Conservation (phyloP, 75 land plant genomes). For the Selaginella tamariscina region DNA sequence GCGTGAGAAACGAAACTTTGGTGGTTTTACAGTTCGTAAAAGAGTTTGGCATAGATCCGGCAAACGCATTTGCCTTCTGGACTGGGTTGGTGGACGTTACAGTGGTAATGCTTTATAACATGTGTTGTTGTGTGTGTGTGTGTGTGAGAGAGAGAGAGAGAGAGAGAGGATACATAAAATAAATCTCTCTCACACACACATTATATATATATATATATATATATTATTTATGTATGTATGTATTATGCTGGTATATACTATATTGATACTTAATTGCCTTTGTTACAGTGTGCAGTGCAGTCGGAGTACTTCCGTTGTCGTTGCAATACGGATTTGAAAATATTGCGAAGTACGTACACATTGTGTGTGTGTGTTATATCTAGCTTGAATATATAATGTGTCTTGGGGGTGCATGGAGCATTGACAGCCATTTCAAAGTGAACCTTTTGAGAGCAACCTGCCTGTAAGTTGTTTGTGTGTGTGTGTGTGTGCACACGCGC, state of each 20-base stretch:
- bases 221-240: too few species aligned
- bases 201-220: too few species aligned
- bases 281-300: slow-evolving; percentile 9
- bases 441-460: slow-evolving; percentile 7
- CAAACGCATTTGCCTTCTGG: slow-evolving; percentile 6
- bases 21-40: slow-evolving; percentile 29
- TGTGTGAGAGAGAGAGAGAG: too few species aligned
- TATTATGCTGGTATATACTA: too few species aligned
- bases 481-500: neutral
- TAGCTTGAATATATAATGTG: neutral
- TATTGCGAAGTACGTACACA: neutral
- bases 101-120: slow-evolving; percentile 12
- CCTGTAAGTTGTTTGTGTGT: neutral
- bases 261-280: too few species aligned
- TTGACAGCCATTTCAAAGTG: neutral
- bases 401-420: slow-evolving; percentile 11
- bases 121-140: too few species aligned
- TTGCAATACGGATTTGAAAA: slow-evolving; percentile 11
- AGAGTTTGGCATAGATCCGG: slow-evolving; percentile 10
- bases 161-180: too few species aligned
- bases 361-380: too few species aligned
- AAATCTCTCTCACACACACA: neutral
- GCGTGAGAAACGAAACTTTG: too few species aligned
- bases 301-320: slow-evolving; percentile 4
- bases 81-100: slow-evolving; percentile 8